These are phyloP conservation scores for Ananas comosus DNA, from an alignment of 176 grass and related monocot species.

Conservation along the genomic window DNA sequence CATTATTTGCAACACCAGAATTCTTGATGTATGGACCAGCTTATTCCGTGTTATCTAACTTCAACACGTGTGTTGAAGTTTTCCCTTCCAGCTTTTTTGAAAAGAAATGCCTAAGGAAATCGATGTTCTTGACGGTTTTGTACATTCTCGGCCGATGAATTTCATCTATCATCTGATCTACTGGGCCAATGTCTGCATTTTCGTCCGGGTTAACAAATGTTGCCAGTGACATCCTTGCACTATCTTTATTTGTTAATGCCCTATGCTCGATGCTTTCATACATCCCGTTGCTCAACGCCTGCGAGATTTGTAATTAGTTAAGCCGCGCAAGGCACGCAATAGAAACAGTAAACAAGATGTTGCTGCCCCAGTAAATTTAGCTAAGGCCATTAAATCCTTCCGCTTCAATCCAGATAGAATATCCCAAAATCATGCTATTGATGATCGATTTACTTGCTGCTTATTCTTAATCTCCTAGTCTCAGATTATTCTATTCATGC, in stretches of 20 bases:
- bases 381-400: too few species aligned
- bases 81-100: slow-evolving; percentile 6
- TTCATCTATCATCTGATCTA: slow-evolving; percentile 9
- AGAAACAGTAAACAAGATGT: background rate
- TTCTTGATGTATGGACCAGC: background rate
- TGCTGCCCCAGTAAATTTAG: background rate
- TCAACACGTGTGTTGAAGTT: background rate
- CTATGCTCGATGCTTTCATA: slow-evolving; percentile 4
- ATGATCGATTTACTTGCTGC: too few species aligned
- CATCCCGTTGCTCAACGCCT: slow-evolving; percentile 7
- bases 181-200: slow-evolving; percentile 6
- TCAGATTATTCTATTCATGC: too few species aligned
- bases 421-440: too few species aligned
- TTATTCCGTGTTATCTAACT: background rate
- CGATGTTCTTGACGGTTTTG: background rate
- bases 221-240: background rate
- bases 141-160: slow-evolving; percentile 4
- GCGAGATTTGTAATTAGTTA: background rate
- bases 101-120: background rate
- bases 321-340: background rate
- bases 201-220: background rate
- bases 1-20: background rate
- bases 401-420: too few species aligned
- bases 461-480: too few species aligned
- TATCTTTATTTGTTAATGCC: slow-evolving; percentile 2